phyloP scores from a whole-genome alignment of 2,329 filamentous ascomycete genomes.

The Trichoderma atroviride region DNA sequence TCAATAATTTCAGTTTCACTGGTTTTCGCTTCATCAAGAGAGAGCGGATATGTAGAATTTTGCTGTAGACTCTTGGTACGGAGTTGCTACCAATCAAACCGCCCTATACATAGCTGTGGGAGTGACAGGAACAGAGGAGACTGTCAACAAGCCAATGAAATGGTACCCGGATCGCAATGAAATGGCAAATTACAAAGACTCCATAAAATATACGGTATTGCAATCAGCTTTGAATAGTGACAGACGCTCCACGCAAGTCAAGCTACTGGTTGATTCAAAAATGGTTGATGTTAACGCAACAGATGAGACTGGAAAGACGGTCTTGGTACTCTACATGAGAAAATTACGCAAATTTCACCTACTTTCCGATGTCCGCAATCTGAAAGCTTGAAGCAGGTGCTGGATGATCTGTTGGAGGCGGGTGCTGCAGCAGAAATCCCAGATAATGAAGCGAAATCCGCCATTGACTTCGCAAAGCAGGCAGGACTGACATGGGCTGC shows the following conservation, averaged over 20 bases:
- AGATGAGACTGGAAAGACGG: neutral
- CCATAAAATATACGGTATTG: neutral
- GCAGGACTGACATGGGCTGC: neutral
- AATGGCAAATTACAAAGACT: neutral
- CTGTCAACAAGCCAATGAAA: neutral
- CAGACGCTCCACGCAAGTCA: neutral
- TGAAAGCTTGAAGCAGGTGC: neutral
- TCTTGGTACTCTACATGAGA: neutral
- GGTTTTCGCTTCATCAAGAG: no score
- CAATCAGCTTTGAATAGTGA: neutral
- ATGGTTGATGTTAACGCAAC: neutral
- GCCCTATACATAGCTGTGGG: neutral
- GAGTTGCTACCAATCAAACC: neutral
- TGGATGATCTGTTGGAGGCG: neutral
- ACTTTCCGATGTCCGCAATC: neutral
- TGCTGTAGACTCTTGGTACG: neutral
- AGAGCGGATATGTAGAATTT: neutral
- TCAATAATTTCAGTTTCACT: no score
- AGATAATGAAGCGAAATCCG: neutral
- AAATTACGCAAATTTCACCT: neutral
- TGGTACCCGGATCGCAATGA: neutral
- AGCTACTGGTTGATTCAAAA: neutral
- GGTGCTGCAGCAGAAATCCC: neutral
- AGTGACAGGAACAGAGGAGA: neutral
- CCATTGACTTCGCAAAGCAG: constrained; percentile 1